Conservation (phyloP, 208 protist species). For the Tritrichomonas musculus region DNA sequence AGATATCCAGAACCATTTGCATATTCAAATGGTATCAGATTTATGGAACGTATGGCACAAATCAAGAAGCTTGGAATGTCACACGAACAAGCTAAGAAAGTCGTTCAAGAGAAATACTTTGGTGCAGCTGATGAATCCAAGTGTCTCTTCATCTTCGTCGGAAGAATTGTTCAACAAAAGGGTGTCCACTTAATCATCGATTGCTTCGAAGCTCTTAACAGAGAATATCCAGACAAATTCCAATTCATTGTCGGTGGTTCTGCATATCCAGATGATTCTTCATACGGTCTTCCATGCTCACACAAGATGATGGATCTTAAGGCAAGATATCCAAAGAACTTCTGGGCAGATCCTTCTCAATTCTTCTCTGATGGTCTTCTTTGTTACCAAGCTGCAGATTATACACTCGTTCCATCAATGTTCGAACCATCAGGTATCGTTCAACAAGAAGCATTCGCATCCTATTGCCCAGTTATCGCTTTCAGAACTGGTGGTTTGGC, state of each 20-base stretch:
- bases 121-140: neutral
- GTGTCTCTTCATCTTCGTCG: constrained; percentile 18
- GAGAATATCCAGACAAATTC: neutral
- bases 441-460: constrained; percentile 24
- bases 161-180: constrained; percentile 18
- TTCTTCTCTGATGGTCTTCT: constrained; percentile 6
- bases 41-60: neutral
- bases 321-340: neutral
- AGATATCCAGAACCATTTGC: neutral
- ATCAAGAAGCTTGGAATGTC: neutral
- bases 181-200: constrained; percentile 30
- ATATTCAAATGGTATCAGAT: constrained; percentile 8
- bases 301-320: constrained; percentile 15
- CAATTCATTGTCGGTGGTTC: constrained; percentile 16
- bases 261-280: neutral
- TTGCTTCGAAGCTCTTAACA: neutral
- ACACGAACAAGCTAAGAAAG: neutral
- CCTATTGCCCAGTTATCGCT: neutral
- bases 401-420: neutral
- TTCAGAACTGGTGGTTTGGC: constrained; percentile 30
- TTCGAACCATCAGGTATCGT: constrained; percentile 29
- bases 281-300: neutral
- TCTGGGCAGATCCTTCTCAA: constrained; percentile 25
- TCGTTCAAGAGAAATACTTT: constrained; percentile 16
- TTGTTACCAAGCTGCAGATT: neutral